These are phyloP conservation scores for Sherardia arvensis DNA, from an alignment of 257 asterid genomes.

Conservation along the genomic window DNA sequence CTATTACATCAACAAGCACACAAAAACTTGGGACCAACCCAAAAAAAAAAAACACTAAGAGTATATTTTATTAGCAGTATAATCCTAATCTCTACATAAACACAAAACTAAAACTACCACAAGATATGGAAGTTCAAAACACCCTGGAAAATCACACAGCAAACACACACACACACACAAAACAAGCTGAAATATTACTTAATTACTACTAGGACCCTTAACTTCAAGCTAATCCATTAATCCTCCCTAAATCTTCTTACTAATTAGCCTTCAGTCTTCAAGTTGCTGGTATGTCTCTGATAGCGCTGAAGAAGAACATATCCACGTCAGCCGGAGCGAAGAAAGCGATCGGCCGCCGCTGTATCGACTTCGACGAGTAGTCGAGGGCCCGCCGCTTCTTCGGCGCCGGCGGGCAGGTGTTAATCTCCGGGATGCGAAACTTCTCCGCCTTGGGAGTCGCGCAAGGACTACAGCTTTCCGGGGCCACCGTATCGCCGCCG, in stretches of 20 bases:
- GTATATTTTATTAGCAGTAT: slow-evolving; percentile 7
- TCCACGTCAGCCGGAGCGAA: slow-evolving; percentile 69
- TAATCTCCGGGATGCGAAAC: slow-evolving; percentile 51
- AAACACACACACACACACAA: background rate
- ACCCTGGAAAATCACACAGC: slow-evolving; percentile 4
- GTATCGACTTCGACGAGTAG: slow-evolving; percentile 16
- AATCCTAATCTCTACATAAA: slow-evolving; percentile 10
- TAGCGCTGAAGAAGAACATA: slow-evolving; percentile 49
- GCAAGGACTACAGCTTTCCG: slow-evolving; percentile 21
- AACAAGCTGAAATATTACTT: background rate
- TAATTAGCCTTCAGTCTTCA: slow-evolving; percentile 20
- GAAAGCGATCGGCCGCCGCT: slow-evolving; percentile 35
- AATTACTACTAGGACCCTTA: background rate
- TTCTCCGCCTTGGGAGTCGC: slow-evolving; percentile 58
- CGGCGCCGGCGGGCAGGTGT: slow-evolving; percentile 80
- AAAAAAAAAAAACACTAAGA: too few relatives aligned
- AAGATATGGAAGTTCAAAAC: background rate
- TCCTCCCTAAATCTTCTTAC: background rate
- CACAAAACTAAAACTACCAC: background rate
- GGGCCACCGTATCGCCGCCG: slow-evolving; percentile 6
- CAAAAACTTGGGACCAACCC: background rate
- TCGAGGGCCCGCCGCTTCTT: slow-evolving; percentile 39
- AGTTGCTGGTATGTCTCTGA: slow-evolving; percentile 38
- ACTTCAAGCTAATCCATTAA: background rate
- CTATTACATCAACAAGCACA: slow-evolving; percentile 6